A percentile compares a stretch with the other conserved stretches of the same genome.
Conservation (phyloP, 805 yeast species). For the Kluyveromyces aestuarii region DNA sequence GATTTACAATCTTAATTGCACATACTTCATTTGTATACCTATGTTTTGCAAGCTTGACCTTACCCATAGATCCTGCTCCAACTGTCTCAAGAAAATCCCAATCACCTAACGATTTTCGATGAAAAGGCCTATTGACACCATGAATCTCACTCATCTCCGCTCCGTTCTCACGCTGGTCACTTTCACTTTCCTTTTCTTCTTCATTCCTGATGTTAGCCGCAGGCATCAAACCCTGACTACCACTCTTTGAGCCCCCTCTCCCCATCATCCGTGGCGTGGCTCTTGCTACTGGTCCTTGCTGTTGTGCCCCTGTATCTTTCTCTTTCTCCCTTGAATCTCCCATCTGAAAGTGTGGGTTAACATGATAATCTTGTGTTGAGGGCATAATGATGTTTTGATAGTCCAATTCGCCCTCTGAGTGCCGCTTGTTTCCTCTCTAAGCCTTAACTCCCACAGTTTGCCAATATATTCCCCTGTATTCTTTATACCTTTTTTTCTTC, state of each 20-base stretch:
- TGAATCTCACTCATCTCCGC: conserved; percentile 4
- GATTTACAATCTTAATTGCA: conserved; percentile 86
- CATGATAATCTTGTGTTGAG: conserved; percentile 20
- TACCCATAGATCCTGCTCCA: conserved; percentile 99
- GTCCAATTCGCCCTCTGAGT: not conserved
- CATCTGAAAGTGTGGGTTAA: conserved; percentile 23
- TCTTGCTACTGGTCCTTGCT: conserved; percentile 19
- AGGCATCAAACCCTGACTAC: conserved; percentile 14
- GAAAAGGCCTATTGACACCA: conserved; percentile 37
- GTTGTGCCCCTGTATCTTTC: conserved; percentile 1
- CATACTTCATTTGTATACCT: conserved; percentile 73
- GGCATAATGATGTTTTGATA: conserved; percentile 9
- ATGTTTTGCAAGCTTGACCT: conserved; percentile 89
- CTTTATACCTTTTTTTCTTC: not conserved
- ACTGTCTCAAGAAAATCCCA: conserved; percentile 94
- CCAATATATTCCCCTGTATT: not conserved
- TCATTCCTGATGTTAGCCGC: conserved; percentile 15
- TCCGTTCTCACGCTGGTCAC: not conserved
- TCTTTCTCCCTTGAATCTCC: conserved; percentile 11
- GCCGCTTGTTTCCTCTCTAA: not conserved
- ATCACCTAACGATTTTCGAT: conserved; percentile 85
- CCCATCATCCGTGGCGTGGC: conserved; percentile 30
- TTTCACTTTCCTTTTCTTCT: not conserved
- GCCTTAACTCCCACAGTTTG: not conserved
- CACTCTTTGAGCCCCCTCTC: conserved; percentile 3